Evolutionary conservation across 768 basidiomycete genomes (phyloP).

Genomic region (Leucosporidium yakuticum): DNA sequence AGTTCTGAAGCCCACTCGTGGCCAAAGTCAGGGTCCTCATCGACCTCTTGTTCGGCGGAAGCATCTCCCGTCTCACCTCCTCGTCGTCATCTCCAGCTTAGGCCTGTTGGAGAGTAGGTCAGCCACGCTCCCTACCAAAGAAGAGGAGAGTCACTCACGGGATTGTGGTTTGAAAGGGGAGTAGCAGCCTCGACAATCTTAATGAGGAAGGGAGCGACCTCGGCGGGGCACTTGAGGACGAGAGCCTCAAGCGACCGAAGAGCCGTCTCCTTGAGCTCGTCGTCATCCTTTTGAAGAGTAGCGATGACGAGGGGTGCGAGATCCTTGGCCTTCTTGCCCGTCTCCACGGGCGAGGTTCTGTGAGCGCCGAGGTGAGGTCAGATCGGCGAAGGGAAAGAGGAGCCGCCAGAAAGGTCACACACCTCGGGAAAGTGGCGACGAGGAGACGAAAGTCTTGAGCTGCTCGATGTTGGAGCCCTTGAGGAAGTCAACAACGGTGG

Average conservation of each 20-base stretch:
- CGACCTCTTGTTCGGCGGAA: slow-evolving; percentile 57
- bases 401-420: slow-evolving; percentile 63
- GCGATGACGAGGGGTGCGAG: slow-evolving; percentile 66
- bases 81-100: slow-evolving; percentile 24
- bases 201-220: slow-evolving; percentile 65
- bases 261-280: slow-evolving; percentile 72
- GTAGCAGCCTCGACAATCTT: slow-evolving; percentile 64
- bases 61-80: slow-evolving; percentile 46
- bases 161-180: slow-evolving; percentile 85
- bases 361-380: background rate
- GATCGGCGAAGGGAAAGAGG: slow-evolving; percentile 52
- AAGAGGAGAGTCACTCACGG: slow-evolving; percentile 52
- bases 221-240: slow-evolving; percentile 72
- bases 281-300: slow-evolving; percentile 66
- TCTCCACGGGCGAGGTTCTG: slow-evolving; percentile 24
- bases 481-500: slow-evolving; percentile 24
- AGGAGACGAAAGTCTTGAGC: slow-evolving; percentile 47
- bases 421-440: slow-evolving; percentile 69
- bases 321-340: slow-evolving; percentile 33
- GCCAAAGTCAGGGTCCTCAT: slow-evolving; percentile 71
- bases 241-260: slow-evolving; percentile 85
- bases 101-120: background rate
- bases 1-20: slow-evolving; percentile 47
- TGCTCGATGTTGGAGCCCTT: slow-evolving; percentile 8
- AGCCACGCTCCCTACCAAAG: background rate